Evolutionary conservation across 2,329 filamentous ascomycete species (phyloP).

Genomic region (Chalaropsis ovoidea): DNA sequence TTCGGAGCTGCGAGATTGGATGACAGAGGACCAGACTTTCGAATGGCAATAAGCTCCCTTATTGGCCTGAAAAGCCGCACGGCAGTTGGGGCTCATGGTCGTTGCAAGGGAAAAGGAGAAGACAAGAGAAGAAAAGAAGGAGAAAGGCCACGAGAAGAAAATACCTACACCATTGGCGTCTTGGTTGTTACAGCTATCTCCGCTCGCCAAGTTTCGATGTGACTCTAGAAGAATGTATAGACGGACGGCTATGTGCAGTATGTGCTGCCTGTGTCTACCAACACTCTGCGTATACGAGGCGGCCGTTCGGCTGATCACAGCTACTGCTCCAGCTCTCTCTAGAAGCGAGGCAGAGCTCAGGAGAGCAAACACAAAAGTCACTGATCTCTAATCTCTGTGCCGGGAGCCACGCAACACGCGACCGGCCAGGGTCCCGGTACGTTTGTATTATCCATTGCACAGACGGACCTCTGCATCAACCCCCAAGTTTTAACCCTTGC

Average conservation of each 20-base stretch:
- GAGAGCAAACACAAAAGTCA: neutral
- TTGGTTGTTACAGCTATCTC: neutral
- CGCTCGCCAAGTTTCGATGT: neutral
- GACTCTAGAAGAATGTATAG: neutral
- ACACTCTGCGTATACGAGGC: conserved; percentile 7
- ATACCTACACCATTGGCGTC: neutral
- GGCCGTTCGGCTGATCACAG: neutral
- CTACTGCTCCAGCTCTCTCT: neutral
- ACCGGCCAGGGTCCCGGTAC: neutral
- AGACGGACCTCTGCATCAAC: neutral
- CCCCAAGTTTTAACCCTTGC: neutral
- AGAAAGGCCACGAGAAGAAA: neutral
- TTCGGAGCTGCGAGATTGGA: neutral
- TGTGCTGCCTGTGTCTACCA: neutral
- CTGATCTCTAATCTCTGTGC: no score
- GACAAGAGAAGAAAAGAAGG: neutral
- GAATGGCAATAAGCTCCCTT: neutral
- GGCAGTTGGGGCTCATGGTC: neutral
- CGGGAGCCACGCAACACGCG: neutral
- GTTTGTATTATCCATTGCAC: neutral
- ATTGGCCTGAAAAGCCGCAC: neutral
- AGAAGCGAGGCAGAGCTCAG: neutral
- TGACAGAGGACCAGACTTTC: neutral
- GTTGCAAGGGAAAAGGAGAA: neutral
- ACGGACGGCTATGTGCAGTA: neutral